Evolutionary conservation across 371 early-diverging fungal species (phyloP).

Genomic region (Mucor plumbeus): DNA sequence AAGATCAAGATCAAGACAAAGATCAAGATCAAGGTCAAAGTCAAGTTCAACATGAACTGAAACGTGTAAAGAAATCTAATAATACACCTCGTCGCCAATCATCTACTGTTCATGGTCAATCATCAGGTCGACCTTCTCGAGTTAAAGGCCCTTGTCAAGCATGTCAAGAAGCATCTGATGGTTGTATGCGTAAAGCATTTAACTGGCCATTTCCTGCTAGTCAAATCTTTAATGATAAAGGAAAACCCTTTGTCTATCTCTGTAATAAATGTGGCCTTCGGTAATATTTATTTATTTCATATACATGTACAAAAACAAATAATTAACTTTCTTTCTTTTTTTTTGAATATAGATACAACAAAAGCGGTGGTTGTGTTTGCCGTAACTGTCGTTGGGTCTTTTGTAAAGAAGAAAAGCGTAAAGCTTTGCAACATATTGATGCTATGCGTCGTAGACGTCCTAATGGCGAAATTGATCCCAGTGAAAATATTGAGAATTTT

Average conservation of each 20-base stretch:
- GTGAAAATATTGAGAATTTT: conserved; percentile 51
- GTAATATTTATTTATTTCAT: conserved; percentile 29
- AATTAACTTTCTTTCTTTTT: neutral
- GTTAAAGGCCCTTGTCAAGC: conserved; percentile 56
- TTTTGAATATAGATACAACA: conserved; percentile 43
- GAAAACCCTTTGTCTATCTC: conserved; percentile 51
- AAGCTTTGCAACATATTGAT: conserved; percentile 49
- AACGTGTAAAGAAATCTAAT: conserved; percentile 6
- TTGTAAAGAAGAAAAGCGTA: conserved; percentile 58
- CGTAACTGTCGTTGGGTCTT: conserved; percentile 56
- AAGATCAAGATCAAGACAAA: neutral
- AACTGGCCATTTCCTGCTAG: conserved; percentile 55
- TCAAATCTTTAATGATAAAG: conserved; percentile 45
- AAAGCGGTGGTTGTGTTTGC: conserved; percentile 56
- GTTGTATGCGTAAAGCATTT: conserved; percentile 59
- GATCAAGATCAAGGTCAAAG: neutral
- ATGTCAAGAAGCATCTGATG: conserved; percentile 51
- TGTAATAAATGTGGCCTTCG: conserved; percentile 62
- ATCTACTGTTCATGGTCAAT: conserved; percentile 14
- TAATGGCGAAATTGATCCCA: conserved; percentile 38
- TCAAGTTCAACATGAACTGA: conserved; percentile 1
- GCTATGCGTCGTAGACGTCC: conserved; percentile 46
- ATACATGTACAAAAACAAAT: neutral
- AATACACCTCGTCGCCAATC: conserved; percentile 13
- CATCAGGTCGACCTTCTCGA: conserved; percentile 46